A percentile compares a stretch with the other conserved stretches of the same genome.
These are phyloP conservation scores for Coniosporium uncinatum DNA, from an alignment of 2,329 filamentous ascomycete species.

Conservation along the genomic window DNA sequence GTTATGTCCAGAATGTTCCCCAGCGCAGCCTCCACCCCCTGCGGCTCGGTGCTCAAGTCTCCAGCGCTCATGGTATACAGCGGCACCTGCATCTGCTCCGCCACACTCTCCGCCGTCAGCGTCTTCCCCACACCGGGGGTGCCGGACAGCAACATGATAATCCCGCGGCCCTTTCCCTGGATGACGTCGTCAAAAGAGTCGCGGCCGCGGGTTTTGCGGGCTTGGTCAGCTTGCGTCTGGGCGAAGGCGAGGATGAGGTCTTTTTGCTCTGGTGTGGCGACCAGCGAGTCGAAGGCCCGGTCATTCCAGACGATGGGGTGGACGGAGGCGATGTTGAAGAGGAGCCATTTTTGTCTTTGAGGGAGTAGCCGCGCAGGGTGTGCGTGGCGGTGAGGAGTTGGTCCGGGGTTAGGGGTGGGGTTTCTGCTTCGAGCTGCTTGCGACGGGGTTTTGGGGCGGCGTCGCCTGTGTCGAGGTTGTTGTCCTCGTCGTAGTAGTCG, in stretches of 20 bases:
- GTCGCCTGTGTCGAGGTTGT: background rate
- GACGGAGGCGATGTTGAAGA: constrained; percentile 30
- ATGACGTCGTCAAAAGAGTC: constrained; percentile 42
- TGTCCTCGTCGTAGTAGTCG: background rate
- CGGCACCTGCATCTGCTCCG: constrained; percentile 42
- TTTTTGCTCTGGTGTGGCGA: constrained; percentile 41
- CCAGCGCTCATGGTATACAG: constrained; percentile 42
- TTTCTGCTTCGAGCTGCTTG: background rate
- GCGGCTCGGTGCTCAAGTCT: constrained; percentile 38
- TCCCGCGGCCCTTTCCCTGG: constrained; percentile 44
- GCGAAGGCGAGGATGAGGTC: constrained; percentile 40
- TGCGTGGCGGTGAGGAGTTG: constrained; percentile 34
- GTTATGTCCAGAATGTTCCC: constrained; percentile 39
- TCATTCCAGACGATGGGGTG: constrained; percentile 36
- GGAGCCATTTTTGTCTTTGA: constrained; percentile 42
- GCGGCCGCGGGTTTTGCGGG: background rate
- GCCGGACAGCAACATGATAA: constrained; percentile 44
- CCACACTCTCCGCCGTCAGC: constrained; percentile 41
- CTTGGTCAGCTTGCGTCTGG: constrained; percentile 20
- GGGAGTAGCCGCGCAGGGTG: constrained; percentile 35
- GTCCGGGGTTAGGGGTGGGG: constrained; percentile 8
- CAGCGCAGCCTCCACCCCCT: constrained; percentile 34
- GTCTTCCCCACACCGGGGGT: constrained; percentile 51
- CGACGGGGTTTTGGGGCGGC: too few relatives aligned
- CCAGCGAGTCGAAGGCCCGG: constrained; percentile 38